Percentiles rank a stretch among this genome's conserved stretches.
phyloP scores from a whole-genome alignment of 2,329 filamentous ascomycete species.

The Aureobasidium sp. region DNA sequence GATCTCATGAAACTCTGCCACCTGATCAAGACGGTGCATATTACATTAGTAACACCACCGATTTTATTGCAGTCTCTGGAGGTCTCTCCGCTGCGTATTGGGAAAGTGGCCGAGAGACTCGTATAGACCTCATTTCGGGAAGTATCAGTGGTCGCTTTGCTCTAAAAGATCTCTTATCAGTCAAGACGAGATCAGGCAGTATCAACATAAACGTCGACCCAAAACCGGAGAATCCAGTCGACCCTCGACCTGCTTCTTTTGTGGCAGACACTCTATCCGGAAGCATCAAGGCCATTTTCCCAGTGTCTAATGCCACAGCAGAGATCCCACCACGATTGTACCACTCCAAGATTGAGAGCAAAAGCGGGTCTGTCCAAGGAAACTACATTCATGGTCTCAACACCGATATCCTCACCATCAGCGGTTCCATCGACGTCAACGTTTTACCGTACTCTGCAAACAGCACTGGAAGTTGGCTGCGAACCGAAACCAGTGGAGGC shows the following conservation, averaged over 20 bases:
- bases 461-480: conserved; percentile 22
- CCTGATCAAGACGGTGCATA: conserved; percentile 19
- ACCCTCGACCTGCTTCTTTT: conserved; percentile 30
- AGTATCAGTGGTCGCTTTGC: conserved; percentile 34
- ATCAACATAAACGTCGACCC: conserved; percentile 34
- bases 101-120: conserved; percentile 29
- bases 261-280: conserved; percentile 28
- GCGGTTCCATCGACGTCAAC: conserved; percentile 30
- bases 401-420: conserved; percentile 28
- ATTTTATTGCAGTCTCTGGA: conserved; percentile 29
- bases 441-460: conserved; percentile 29
- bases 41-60: conserved; percentile 24
- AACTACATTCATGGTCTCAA: conserved; percentile 33
- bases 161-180: conserved; percentile 31
- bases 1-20: neutral
- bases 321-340: conserved; percentile 34
- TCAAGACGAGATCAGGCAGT: conserved; percentile 33
- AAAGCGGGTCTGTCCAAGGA: conserved; percentile 31
- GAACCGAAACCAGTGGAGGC: conserved; percentile 29
- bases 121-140: conserved; percentile 31
- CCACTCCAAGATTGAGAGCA: conserved; percentile 29
- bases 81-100: conserved; percentile 24
- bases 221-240: conserved; percentile 23
- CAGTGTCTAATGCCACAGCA: neutral
- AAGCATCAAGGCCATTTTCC: conserved; percentile 29